These are phyloP conservation scores for Cucumis hystrix DNA, from an alignment of 306 rosid genomes.

Conservation along the genomic window DNA sequence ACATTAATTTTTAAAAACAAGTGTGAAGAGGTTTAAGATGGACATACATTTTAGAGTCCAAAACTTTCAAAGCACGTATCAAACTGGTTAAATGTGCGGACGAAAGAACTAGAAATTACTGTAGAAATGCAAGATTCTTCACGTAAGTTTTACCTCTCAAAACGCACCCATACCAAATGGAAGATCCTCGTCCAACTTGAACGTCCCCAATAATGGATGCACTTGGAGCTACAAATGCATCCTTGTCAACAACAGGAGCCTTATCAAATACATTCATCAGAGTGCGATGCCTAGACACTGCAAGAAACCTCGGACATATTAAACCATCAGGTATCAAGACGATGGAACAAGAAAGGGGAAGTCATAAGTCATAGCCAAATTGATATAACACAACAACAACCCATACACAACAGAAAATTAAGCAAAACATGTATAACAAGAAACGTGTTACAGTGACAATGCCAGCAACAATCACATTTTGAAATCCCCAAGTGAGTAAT, in stretches of 20 bases:
- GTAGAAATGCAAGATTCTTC: too few relatives aligned
- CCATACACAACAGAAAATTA: neutral
- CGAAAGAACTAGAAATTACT: neutral
- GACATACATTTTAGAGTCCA: neutral
- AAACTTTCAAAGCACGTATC: neutral
- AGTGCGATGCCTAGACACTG: slow-evolving; percentile 91
- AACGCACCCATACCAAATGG: slow-evolving; percentile 96
- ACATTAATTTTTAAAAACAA: neutral
- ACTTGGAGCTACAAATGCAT: slow-evolving; percentile 83
- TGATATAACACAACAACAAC: neutral
- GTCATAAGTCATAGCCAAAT: neutral
- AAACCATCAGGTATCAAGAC: neutral
- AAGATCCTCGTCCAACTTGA: slow-evolving; percentile 63
- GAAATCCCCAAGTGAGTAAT: neutral
- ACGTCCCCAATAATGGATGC: slow-evolving; percentile 81
- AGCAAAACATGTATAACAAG: neutral
- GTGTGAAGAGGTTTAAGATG: neutral
- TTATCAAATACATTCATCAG: slow-evolving; percentile 77
- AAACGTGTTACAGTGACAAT: neutral
- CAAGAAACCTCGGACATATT: neutral
- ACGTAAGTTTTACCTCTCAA: slow-evolving; percentile 52
- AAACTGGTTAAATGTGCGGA: neutral
- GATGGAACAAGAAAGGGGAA: neutral
- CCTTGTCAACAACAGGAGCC: slow-evolving; percentile 62
- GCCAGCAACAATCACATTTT: neutral